Evolutionary conservation across 2,329 filamentous ascomycete species (phyloP).

Genomic region (Apiospora phragmitis): DNA sequence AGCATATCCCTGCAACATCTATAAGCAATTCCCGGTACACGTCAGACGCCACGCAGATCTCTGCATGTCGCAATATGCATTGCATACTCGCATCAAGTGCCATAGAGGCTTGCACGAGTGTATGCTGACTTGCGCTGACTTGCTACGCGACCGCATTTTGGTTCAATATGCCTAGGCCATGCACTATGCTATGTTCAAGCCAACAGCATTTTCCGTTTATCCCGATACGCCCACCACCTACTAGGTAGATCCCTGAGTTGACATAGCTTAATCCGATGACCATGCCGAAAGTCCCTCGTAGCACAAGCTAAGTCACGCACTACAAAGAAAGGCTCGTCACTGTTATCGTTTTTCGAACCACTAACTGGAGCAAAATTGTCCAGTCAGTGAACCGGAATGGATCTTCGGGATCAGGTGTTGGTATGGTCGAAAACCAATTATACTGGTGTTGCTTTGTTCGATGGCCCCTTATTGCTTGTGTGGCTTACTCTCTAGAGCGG

Average conservation of each 20-base stretch:
- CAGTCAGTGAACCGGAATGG: neutral
- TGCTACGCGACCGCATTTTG: neutral
- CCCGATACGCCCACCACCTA: neutral
- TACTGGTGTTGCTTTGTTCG: neutral
- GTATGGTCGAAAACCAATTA: neutral
- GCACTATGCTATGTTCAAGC: neutral
- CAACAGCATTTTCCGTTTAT: neutral
- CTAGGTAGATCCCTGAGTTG: neutral
- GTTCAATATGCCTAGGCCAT: neutral
- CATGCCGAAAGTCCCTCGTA: neutral
- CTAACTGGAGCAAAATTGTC: neutral
- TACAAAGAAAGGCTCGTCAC: neutral
- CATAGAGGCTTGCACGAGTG: neutral
- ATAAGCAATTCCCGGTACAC: neutral
- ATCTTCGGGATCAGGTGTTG: neutral
- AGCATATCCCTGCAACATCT: neutral
- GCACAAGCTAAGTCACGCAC: neutral
- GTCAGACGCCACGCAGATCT: neutral
- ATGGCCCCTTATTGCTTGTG: neutral
- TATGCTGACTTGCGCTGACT: too few species aligned
- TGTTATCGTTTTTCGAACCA: too few species aligned
- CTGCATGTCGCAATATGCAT: neutral
- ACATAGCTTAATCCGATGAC: neutral
- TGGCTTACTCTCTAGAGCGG: neutral
- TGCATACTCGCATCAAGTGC: neutral